Conservation (phyloP, 2,329 filamentous ascomycete genomes). For the Didymella pinodella region DNA sequence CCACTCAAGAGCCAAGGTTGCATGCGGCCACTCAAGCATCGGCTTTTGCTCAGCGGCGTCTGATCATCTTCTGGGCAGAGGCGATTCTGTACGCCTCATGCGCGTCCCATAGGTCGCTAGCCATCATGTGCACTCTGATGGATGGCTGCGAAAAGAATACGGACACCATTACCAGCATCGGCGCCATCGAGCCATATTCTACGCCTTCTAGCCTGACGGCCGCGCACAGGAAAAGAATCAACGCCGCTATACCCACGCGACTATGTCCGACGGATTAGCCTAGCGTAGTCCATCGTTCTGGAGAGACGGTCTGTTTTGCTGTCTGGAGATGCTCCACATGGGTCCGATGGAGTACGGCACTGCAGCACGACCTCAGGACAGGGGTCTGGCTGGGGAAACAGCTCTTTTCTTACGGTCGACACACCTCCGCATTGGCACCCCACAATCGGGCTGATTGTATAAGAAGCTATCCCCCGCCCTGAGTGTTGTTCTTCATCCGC, state of each 20-base stretch:
- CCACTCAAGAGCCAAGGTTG: conserved; percentile 3
- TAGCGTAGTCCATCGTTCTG: conserved; percentile 6
- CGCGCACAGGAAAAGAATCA: conserved; percentile 11
- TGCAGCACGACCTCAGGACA: conserved; percentile 1
- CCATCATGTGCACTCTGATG: conserved; percentile 1
- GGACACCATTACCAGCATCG: not conserved
- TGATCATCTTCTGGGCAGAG: conserved; percentile 11
- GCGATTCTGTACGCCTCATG: conserved; percentile 14
- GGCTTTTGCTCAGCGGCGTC: conserved; percentile 21
- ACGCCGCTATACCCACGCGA: conserved; percentile 5
- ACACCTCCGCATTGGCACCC: conserved; percentile 22
- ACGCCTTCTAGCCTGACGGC: conserved; percentile 6
- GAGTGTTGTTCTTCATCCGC: conserved; percentile 6
- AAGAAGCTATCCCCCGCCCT: conserved; percentile 11
- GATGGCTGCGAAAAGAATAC: conserved; percentile 13
- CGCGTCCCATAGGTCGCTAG: conserved; percentile 12
- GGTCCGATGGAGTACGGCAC: conserved; percentile 1
- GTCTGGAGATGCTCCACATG: conserved; percentile 18
- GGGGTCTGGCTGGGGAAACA: conserved; percentile 11
- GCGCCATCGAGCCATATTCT: not conserved
- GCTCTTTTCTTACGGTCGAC: not conserved
- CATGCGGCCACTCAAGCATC: conserved; percentile 19
- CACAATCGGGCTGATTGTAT: conserved; percentile 11
- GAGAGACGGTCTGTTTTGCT: conserved; percentile 7
- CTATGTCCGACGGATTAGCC: conserved; percentile 4